Evolutionary conservation across 345 rosid genomes (phyloP).

Genomic region (Melaleuca alternifolia): DNA sequence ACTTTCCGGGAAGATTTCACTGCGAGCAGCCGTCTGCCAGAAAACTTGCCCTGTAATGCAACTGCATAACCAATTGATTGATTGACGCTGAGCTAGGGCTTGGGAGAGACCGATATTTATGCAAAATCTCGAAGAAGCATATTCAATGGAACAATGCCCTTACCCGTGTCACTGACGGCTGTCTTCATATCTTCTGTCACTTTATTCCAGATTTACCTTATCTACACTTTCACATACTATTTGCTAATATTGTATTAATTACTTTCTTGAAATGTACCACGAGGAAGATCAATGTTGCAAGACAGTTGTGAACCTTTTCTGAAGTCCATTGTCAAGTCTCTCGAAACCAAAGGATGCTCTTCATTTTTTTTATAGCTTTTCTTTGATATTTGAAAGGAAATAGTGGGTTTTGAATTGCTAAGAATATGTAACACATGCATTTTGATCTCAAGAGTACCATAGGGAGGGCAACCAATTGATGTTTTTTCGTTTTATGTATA

Average conservation of each 20-base stretch:
- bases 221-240: neutral
- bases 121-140: neutral
- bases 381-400: neutral
- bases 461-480: neutral
- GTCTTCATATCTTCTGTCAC: neutral
- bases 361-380: neutral
- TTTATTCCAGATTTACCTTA: neutral
- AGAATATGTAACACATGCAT: neutral
- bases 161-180: neutral
- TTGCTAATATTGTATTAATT: neutral
- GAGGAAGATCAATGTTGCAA: neutral
- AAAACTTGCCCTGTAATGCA: neutral
- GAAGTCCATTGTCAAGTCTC: neutral
- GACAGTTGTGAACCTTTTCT: neutral
- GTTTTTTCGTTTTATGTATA: neutral
- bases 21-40: neutral
- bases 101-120: neutral
- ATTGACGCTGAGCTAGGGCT: neutral
- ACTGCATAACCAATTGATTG: neutral
- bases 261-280: neutral
- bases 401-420: neutral
- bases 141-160: neutral
- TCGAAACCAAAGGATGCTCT: neutral
- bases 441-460: neutral
- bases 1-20: slow-evolving; percentile 1